Conservation (phyloP, 306 rosid species). For the Crotalaria pallida region DNA sequence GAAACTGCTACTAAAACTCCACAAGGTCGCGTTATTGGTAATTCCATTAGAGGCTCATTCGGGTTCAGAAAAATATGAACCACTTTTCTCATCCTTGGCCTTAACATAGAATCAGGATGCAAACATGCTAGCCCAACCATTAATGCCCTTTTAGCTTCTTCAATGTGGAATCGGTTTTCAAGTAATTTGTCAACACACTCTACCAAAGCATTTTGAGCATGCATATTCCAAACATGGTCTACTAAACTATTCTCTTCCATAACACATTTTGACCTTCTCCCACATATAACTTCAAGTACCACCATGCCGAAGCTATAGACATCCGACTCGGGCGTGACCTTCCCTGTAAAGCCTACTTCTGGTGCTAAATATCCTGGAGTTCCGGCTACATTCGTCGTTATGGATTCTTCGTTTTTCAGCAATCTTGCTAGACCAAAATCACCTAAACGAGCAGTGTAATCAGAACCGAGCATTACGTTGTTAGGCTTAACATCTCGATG, state of each 20-base stretch:
- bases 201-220: constrained; percentile 25
- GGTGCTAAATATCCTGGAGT: constrained; percentile 58
- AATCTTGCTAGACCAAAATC: constrained; percentile 58
- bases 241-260: constrained; percentile 40
- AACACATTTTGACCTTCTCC: constrained; percentile 40
- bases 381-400: constrained; percentile 39
- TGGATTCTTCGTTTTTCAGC: constrained; percentile 27
- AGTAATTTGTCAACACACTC: constrained; percentile 43
- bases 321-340: constrained; percentile 47
- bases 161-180: constrained; percentile 25
- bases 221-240: constrained; percentile 42
- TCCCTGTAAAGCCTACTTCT: constrained; percentile 41
- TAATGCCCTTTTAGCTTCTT: constrained; percentile 39
- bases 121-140: constrained; percentile 57
- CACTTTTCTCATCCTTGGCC: constrained; percentile 56
- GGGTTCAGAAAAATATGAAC: constrained; percentile 40
- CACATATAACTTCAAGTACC: constrained; percentile 53
- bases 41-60: constrained; percentile 40
- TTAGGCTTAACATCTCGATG: constrained; percentile 56
- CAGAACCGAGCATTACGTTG: constrained; percentile 43
- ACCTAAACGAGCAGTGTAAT: constrained; percentile 40
- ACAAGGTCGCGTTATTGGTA: constrained; percentile 32
- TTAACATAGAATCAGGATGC: constrained; percentile 31
- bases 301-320: constrained; percentile 58
- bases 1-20: constrained; percentile 37